Evolutionary conservation across 768 basidiomycete genomes (phyloP).

Genomic region (Ramaria sp.): DNA sequence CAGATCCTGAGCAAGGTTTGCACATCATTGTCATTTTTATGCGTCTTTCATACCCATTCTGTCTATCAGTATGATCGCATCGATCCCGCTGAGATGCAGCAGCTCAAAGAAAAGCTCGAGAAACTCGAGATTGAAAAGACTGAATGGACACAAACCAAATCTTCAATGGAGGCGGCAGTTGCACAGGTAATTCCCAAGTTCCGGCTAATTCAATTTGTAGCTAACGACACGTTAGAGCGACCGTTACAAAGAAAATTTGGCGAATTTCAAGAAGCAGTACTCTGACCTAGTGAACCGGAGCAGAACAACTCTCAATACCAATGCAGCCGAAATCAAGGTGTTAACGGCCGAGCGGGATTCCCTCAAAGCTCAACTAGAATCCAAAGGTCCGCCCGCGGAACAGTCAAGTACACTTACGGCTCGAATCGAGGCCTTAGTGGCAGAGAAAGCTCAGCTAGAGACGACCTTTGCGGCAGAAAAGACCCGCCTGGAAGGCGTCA

Average conservation of each 20-base stretch:
- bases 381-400: conserved; percentile 11
- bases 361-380: conserved; percentile 10
- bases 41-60: background rate
- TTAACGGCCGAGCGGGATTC: conserved; percentile 13
- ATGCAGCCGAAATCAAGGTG: conserved; percentile 12
- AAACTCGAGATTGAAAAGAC: conserved; percentile 20
- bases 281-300: conserved; percentile 4
- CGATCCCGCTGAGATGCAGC: conserved; percentile 76
- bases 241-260: conserved; percentile 11
- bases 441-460: conserved; percentile 29
- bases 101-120: conserved; percentile 63
- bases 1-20: conserved; percentile 72
- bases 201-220: background rate
- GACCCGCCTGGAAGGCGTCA: conserved; percentile 10
- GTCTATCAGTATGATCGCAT: conserved; percentile 67
- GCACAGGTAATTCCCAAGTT: background rate
- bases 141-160: conserved; percentile 21
- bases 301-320: conserved; percentile 9
- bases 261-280: conserved; percentile 8
- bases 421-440: conserved; percentile 25
- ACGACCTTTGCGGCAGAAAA: conserved; percentile 28
- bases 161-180: conserved; percentile 15
- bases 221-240: background rate
- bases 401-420: conserved; percentile 21
- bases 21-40: background rate